These are phyloP conservation scores for Neocatenulostroma microsporum DNA, from an alignment of 2,329 filamentous ascomycete genomes.

Conservation along the genomic window DNA sequence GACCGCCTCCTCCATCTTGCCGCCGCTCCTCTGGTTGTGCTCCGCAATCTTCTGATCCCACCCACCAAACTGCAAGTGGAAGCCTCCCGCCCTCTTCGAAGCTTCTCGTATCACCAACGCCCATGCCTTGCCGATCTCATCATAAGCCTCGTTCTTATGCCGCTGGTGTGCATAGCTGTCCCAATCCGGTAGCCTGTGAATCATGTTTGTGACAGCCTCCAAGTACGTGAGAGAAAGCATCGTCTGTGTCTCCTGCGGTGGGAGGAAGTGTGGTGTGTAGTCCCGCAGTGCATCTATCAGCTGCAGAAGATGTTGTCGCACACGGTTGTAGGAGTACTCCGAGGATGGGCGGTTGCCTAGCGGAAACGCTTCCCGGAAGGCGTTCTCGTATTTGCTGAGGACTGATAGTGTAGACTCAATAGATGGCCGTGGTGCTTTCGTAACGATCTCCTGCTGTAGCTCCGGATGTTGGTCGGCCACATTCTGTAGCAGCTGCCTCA, in stretches of 20 bases:
- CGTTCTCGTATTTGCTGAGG: conserved; percentile 70
- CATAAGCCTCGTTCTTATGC: conserved; percentile 91
- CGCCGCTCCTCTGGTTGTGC: conserved; percentile 80
- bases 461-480: conserved; percentile 86
- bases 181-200: conserved; percentile 87
- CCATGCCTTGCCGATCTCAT: conserved; percentile 93
- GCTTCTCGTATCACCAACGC: conserved; percentile 83
- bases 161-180: conserved; percentile 79
- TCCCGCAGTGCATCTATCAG: conserved; percentile 86
- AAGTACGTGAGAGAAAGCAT: conserved; percentile 77
- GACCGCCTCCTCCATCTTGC: conserved; percentile 71
- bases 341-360: conserved; percentile 75
- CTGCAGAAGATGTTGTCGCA: conserved; percentile 69
- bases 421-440: conserved; percentile 77
- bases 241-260: conserved; percentile 80
- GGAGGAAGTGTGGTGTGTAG: conserved; percentile 91
- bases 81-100: conserved; percentile 81
- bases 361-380: conserved; percentile 71
- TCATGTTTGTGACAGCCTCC: conserved; percentile 80
- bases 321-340: conserved; percentile 91
- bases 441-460: conserved; percentile 75
- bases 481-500: conserved; percentile 78
- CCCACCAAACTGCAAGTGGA: conserved; percentile 77
- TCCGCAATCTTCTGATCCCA: conserved; percentile 85
- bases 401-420: conserved; percentile 73